Conservation (phyloP, 108 stramenopile genomes). For the Nannochloropsis oceanica region DNA sequence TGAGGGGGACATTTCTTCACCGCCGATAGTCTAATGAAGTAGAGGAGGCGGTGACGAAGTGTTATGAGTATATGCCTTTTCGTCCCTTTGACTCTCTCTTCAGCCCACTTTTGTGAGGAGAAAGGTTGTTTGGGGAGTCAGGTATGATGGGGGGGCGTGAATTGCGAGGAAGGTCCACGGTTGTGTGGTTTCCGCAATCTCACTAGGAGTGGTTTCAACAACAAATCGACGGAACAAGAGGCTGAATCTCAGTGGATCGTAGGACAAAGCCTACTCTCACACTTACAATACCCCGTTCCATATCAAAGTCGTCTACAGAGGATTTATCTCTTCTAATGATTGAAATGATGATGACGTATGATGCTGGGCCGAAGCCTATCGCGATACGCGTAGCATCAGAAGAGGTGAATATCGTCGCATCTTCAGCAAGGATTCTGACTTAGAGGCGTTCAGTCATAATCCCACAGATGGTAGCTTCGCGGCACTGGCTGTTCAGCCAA, state of each 20-base stretch:
- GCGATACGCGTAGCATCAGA: constrained; percentile 7
- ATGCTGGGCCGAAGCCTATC: constrained; percentile 24
- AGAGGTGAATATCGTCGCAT: constrained; percentile 32
- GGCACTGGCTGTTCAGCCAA: constrained; percentile 49
- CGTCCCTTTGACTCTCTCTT: background rate
- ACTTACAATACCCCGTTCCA: constrained; percentile 83
- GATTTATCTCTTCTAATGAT: constrained; percentile 77
- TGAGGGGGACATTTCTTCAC: background rate
- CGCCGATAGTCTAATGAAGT: background rate
- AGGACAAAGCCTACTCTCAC: constrained; percentile 89
- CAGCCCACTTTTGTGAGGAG: background rate
- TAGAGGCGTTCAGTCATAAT: constrained; percentile 54
- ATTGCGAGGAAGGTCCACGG: background rate
- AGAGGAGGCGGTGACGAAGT: background rate
- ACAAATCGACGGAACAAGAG: constrained; percentile 74
- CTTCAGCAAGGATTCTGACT: constrained; percentile 48
- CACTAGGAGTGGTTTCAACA: background rate
- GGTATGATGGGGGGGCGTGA: background rate
- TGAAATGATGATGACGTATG: constrained; percentile 44
- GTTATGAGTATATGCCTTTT: too few relatives aligned
- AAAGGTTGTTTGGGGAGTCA: background rate
- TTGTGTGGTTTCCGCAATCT: background rate
- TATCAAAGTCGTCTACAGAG: constrained; percentile 80
- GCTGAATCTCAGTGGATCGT: constrained; percentile 93
- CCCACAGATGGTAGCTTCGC: constrained; percentile 51